These are phyloP conservation scores for Penicillium steckii DNA, from an alignment of 495 filamentous ascomycete genomes.

Conservation along the genomic window DNA sequence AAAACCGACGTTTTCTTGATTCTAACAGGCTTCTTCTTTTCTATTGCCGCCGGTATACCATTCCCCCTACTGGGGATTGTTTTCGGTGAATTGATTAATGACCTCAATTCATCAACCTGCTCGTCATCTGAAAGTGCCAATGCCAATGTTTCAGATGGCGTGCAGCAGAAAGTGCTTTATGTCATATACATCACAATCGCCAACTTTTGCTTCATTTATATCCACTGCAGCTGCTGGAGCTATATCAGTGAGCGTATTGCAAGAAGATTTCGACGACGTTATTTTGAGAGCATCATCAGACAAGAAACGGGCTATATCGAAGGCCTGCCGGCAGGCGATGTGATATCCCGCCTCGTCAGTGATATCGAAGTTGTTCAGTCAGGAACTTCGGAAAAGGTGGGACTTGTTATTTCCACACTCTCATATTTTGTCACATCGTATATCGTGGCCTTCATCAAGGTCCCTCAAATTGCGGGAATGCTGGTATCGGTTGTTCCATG, in stretches of 20 bases:
- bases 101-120: slow-evolving; percentile 35
- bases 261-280: slow-evolving; percentile 56
- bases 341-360: slow-evolving; percentile 54
- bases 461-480: slow-evolving; percentile 39
- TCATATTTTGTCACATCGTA: slow-evolving; percentile 62
- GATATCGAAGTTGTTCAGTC: slow-evolving; percentile 59
- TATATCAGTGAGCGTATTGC: slow-evolving; percentile 61
- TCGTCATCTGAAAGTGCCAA: slow-evolving; percentile 8
- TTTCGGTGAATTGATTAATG: slow-evolving; percentile 64
- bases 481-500: slow-evolving; percentile 60
- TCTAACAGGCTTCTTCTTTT: slow-evolving; percentile 44
- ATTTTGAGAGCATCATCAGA: slow-evolving; percentile 54
- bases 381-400: slow-evolving; percentile 66
- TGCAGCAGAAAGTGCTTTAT: slow-evolving; percentile 53
- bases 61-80: slow-evolving; percentile 68
- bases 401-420: slow-evolving; percentile 55
- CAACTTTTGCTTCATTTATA: slow-evolving; percentile 59
- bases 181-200: slow-evolving; percentile 63
- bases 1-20: slow-evolving; percentile 29
- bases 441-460: slow-evolving; percentile 61
- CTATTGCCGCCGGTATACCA: slow-evolving; percentile 61
- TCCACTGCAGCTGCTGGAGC: slow-evolving; percentile 53
- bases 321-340: slow-evolving; percentile 50
- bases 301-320: slow-evolving; percentile 64
- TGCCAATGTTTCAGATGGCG: slow-evolving; percentile 15